Percentiles rank a stretch among this genome's conserved stretches.
Evolutionary conservation across 257 asterid species (phyloP).

Genomic region (Knoxia roxburghii): DNA sequence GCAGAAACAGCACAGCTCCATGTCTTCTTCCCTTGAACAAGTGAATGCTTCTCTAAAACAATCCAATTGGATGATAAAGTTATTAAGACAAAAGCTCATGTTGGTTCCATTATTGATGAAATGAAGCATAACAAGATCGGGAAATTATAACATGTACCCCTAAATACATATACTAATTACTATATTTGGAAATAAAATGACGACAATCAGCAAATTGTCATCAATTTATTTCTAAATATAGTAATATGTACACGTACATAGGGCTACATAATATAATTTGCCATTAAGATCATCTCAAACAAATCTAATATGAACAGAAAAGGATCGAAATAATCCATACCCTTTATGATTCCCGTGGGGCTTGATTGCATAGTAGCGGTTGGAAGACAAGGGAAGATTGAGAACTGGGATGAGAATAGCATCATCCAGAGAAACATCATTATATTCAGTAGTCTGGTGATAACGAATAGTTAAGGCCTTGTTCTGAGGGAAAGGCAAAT

Average conservation of each 20-base stretch:
- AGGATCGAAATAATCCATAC: conserved; percentile 22
- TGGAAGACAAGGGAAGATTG: conserved; percentile 46
- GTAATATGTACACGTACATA: no score
- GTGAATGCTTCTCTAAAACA: conserved; percentile 46
- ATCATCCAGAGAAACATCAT: neutral
- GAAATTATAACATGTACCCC: no score
- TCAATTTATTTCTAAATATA: no score
- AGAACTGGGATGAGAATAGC: conserved; percentile 29
- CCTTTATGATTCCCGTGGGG: conserved; percentile 47
- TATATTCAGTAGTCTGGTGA: no score
- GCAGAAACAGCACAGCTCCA: conserved; percentile 44
- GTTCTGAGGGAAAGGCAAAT: conserved; percentile 60
- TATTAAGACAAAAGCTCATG: no score
- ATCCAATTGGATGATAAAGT: neutral
- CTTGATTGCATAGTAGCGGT: conserved; percentile 47
- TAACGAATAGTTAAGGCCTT: conserved; percentile 27
- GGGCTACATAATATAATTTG: no score
- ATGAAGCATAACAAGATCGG: neutral
- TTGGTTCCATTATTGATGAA: neutral
- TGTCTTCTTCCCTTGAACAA: conserved; percentile 59
- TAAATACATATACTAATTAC: no score
- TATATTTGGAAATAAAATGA: no score
- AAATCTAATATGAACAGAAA: no score
- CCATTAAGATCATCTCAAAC: no score
- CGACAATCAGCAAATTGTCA: no score